Conservation (phyloP, 257 asterid species). For the Capsicum baccatum region DNA sequence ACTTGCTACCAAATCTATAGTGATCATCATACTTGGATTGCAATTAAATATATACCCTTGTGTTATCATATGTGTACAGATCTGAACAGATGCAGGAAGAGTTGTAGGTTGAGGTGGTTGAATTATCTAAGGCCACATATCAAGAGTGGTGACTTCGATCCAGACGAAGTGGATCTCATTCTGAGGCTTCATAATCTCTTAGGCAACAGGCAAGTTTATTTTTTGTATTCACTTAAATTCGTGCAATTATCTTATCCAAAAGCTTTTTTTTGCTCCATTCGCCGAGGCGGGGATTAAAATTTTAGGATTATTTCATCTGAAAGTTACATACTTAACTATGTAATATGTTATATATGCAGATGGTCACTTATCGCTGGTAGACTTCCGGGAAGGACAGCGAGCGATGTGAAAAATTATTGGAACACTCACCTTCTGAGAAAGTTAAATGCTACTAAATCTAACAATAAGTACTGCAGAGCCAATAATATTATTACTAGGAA, state of each 20-base stretch:
- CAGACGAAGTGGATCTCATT: slow-evolving; percentile 57
- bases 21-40: too few species aligned
- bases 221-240: too few species aligned
- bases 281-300: too few species aligned
- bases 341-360: slow-evolving; percentile 23
- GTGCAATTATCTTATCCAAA: too few species aligned
- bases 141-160: slow-evolving; percentile 60
- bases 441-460: not conserved
- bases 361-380: slow-evolving; percentile 48
- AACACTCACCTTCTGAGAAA: slow-evolving; percentile 31
- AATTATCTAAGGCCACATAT: slow-evolving; percentile 72
- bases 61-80: slow-evolving; percentile 35
- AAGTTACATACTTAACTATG: too few species aligned
- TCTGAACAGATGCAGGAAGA: slow-evolving; percentile 67
- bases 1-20: too few species aligned
- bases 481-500: not conserved
- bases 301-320: too few species aligned
- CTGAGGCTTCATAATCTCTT: slow-evolving; percentile 58
- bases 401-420: slow-evolving; percentile 46
- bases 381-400: slow-evolving; percentile 41
- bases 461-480: too few species aligned
- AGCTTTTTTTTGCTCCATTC: too few species aligned
- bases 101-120: slow-evolving; percentile 80
- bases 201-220: slow-evolving; percentile 61
- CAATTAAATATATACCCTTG: not conserved